A percentile compares a stretch with the other conserved stretches of the same genome.
Conservation (phyloP, 495 filamentous ascomycete species). For the Thermothielavioides terrestris region DNA sequence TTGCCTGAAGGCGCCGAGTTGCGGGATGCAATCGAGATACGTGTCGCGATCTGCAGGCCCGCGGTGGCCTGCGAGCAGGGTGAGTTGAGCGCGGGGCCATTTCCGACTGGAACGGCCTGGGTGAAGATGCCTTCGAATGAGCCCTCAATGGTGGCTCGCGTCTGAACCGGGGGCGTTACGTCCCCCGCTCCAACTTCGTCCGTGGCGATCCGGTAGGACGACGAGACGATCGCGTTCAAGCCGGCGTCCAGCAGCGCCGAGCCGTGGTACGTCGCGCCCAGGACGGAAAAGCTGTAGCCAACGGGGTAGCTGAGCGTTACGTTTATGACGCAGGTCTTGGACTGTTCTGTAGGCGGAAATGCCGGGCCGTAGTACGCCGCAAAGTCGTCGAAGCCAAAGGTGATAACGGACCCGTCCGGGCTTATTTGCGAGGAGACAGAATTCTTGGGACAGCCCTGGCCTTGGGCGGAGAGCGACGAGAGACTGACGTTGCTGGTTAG, state of each 20-base stretch:
- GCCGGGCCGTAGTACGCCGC: background rate
- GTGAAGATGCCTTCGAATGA: background rate
- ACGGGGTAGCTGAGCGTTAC: background rate
- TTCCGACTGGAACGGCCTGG: background rate
- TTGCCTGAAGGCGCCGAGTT: background rate
- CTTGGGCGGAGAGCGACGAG: background rate
- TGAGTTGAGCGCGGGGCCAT: background rate
- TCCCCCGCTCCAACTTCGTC: background rate
- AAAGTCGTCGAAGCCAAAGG: background rate
- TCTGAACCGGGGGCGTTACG: background rate
- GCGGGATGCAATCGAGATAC: background rate
- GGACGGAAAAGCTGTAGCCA: background rate
- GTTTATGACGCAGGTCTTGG: background rate
- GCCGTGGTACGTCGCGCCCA: background rate
- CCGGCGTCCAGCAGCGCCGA: background rate
- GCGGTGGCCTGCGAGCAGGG: background rate
- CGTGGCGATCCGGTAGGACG: background rate
- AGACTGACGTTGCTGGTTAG: background rate
- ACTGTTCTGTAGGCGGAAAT: background rate
- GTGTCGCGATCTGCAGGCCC: background rate
- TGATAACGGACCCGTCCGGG: background rate
- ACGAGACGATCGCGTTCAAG: background rate
- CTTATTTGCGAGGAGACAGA: background rate
- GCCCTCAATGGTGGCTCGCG: background rate
- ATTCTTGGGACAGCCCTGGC: background rate